Evolutionary conservation across 305 asterid genomes (phyloP).

Genomic region (Solanum hybrid): DNA sequence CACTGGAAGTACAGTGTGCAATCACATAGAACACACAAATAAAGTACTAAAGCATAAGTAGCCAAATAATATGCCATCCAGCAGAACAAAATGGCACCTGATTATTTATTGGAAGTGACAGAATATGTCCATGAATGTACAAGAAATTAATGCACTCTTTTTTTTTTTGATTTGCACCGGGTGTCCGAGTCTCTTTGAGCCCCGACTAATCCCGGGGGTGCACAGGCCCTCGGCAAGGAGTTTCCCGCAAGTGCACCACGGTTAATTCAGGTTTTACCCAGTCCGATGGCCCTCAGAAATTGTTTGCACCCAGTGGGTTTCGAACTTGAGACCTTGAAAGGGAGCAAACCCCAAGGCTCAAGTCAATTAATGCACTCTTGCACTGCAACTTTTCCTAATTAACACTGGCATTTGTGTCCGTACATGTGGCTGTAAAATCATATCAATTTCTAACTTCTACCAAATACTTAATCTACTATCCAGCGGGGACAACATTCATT

Average conservation of each 20-base stretch:
- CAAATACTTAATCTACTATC: not conserved
- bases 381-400: not conserved
- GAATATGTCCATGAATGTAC: not conserved
- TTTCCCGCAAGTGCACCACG: too few relatives aligned
- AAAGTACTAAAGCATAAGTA: not conserved
- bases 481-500: not conserved
- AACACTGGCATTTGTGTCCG: not conserved
- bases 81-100: conserved; percentile 1
- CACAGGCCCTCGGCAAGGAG: too few relatives aligned
- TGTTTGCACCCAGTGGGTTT: too few relatives aligned
- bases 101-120: not conserved
- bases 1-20: not conserved
- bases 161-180: too few relatives aligned
- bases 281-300: too few relatives aligned
- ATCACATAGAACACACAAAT: not conserved
- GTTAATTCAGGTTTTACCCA: too few relatives aligned
- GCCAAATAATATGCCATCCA: not conserved
- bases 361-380: not conserved
- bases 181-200: too few relatives aligned
- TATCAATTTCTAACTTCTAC: not conserved
- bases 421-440: not conserved
- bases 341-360: too few relatives aligned
- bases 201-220: too few relatives aligned
- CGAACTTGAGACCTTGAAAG: too few relatives aligned
- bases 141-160: not conserved